Conservation (phyloP, 1,139 yeast species). For the Geotrichum histeridarum region DNA sequence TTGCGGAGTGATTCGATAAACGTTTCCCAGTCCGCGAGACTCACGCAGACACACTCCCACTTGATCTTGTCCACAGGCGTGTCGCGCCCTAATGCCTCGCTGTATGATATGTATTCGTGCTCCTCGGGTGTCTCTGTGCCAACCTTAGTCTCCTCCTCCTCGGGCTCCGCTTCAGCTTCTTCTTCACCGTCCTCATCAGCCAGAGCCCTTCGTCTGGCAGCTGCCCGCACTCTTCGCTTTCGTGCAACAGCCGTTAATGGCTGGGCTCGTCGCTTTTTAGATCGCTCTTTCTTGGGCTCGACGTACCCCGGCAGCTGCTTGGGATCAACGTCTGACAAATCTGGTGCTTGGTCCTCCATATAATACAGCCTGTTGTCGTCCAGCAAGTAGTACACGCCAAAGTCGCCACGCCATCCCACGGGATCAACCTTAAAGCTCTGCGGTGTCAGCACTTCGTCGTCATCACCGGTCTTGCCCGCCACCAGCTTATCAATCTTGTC, state of each 20-base stretch:
- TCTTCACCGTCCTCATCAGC: constrained; percentile 16
- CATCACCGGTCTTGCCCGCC: constrained; percentile 21
- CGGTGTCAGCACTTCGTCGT: constrained; percentile 3
- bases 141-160: constrained; percentile 14
- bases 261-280: constrained; percentile 6
- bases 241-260: constrained; percentile 6
- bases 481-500: constrained; percentile 25
- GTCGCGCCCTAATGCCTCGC: constrained; percentile 28
- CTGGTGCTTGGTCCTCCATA: constrained; percentile 28
- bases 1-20: constrained; percentile 27
- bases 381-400: constrained; percentile 33
- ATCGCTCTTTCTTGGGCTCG: constrained; percentile 7
- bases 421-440: constrained; percentile 32
- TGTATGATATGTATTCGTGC: constrained; percentile 18
- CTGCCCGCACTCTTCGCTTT: constrained; percentile 15
- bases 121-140: constrained; percentile 14
- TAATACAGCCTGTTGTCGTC: constrained; percentile 38
- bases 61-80: constrained; percentile 24
- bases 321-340: constrained; percentile 22
- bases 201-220: constrained; percentile 15
- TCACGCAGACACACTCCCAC: constrained; percentile 37
- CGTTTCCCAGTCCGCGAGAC: constrained; percentile 31
- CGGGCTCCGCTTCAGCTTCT: constrained; percentile 12
- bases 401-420: constrained; percentile 33
- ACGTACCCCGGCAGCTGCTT: neutral